Evolutionary conservation across 805 yeast genomes (phyloP), one percentile per base, ranked within the genome.

Genomic region (Saturnispora quitensis): DNA sequence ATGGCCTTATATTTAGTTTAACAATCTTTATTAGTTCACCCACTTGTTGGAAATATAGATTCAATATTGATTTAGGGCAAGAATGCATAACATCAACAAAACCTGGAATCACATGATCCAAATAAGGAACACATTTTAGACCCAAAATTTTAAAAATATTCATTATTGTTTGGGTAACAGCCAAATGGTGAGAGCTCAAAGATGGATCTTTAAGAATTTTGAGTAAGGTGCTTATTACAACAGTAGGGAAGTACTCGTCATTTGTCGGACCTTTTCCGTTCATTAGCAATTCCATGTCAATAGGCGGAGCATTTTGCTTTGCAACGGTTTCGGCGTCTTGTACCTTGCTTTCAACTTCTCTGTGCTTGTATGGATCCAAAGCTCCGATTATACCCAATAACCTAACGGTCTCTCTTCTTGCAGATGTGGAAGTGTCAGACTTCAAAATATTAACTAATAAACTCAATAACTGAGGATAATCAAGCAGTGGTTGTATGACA

Each of bases 171-270:
- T 90, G 97, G n/a, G 90, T 87, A 27, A 89, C 96, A 18, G 88
- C 84, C 3, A 90, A 86, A 63, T 93, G 98, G 62, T 90, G 96
- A 0, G 86, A 73, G 9, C 88, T 82, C 52, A 91, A 73, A 0
- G 97, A 87, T 0, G 86, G 80, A 65, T 93, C 99, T 57, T 84
- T 84, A 43, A 93, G 68, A 18, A 93, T 84, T 54, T 84, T 87
- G 81, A 90, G 77, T 55, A 93, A 69, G 6, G 90, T 87, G 44
- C 82, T 82, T 43, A 93, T 87, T 0, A 91, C 98, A 24, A 93
- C 98, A 0, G 97, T 89, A 2, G 98, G 96, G 60, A 87, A 90
- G 60, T 90, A 93, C 59, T 91, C 97, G 51, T 90, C 98, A 58
- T 78, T 77, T 0, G 95, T 84, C 1, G 98, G 98, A 6, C 96